phyloP scores from a whole-genome alignment of 225 moss, liverwort and hornwort species.

The Anthoceros angustus region DNA sequence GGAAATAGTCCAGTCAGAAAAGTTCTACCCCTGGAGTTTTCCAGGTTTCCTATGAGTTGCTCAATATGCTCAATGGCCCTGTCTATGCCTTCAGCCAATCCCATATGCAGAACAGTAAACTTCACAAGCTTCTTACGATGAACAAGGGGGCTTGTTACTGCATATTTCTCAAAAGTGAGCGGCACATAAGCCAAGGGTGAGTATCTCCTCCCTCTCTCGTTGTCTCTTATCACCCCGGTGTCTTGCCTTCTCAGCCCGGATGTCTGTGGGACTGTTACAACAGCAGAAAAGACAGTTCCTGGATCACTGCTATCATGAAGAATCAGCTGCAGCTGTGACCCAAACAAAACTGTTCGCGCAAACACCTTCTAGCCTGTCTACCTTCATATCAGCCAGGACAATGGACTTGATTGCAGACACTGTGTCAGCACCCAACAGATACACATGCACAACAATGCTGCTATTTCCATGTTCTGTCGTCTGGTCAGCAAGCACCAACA shows the following conservation, averaged over 20 bases:
- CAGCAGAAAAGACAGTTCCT: background rate
- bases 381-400: background rate
- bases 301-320: background rate
- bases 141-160: background rate
- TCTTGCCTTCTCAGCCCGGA: background rate
- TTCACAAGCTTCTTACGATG: background rate
- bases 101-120: background rate
- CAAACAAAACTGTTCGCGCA: background rate
- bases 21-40: background rate
- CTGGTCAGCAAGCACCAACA: background rate
- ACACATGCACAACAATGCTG: background rate
- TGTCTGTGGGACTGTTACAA: background rate
- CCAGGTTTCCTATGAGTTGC: background rate
- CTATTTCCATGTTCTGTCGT: background rate
- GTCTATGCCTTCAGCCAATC: background rate
- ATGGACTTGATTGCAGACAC: background rate
- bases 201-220: background rate
- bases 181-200: background rate
- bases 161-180: background rate
- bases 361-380: background rate
- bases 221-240: background rate
- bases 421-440: background rate
- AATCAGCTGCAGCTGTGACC: background rate
- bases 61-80: background rate
- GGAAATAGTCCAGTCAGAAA: background rate